Conservation (phyloP, 306 rosid genomes). For the Malus sieversii region DNA sequence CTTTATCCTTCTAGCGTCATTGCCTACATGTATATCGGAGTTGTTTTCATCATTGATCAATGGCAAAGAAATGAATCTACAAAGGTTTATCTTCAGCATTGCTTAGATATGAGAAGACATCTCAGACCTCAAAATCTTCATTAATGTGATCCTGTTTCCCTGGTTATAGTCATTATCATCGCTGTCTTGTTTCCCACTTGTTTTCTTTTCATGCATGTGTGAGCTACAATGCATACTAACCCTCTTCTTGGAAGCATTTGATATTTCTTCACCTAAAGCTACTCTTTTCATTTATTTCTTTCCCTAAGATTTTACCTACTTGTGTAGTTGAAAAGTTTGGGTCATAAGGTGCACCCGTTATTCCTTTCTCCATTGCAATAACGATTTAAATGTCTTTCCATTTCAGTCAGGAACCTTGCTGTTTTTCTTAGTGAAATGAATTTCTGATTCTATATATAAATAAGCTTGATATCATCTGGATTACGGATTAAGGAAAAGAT, state of each 20-base stretch:
- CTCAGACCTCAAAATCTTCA: not conserved
- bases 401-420: not conserved
- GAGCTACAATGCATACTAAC: not conserved
- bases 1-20: not conserved
- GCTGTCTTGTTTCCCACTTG: not conserved
- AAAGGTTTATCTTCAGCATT: not conserved
- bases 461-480: not conserved
- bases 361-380: not conserved
- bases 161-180: not conserved
- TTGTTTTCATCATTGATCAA: not conserved
- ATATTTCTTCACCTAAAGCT: not conserved
- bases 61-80: not conserved
- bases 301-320: not conserved
- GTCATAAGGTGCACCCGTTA: not conserved
- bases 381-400: not conserved
- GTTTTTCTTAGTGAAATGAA: not conserved
- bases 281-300: not conserved
- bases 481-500: not conserved
- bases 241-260: not conserved
- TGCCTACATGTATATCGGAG: not conserved
- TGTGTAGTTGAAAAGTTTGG: not conserved
- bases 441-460: not conserved
- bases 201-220: not conserved
- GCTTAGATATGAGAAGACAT: not conserved
- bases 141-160: not conserved